These are phyloP conservation scores for Phytophthora rubi DNA, from an alignment of 352 stramenopile species.

Conservation along the genomic window DNA sequence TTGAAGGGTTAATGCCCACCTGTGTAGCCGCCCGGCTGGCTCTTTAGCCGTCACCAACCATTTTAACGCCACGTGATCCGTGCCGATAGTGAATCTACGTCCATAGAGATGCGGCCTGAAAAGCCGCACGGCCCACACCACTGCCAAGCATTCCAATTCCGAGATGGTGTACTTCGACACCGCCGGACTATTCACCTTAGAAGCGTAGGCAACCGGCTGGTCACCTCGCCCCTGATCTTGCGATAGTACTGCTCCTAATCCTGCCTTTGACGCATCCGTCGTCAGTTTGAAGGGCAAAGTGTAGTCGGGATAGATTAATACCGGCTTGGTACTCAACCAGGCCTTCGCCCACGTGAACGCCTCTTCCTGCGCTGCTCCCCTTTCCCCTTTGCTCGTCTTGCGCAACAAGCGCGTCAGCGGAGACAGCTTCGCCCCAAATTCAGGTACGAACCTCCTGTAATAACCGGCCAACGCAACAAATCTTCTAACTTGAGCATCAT, in stretches of 20 bases:
- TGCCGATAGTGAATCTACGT: constrained; percentile 21
- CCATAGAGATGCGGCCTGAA: constrained; percentile 36
- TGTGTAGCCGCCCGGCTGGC: constrained; percentile 9
- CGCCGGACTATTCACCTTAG: constrained; percentile 18
- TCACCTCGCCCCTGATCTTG: constrained; percentile 17
- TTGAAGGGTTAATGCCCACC: constrained; percentile 8
- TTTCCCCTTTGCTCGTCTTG: constrained; percentile 24
- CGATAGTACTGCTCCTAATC: constrained; percentile 29
- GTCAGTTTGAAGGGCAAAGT: constrained; percentile 33
- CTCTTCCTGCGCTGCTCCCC: constrained; percentile 18
- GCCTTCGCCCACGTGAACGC: constrained; percentile 29
- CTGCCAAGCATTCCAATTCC: constrained; percentile 34
- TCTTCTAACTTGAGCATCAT: constrained; percentile 6
- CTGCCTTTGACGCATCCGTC: constrained; percentile 16
- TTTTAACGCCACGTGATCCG: constrained; percentile 30
- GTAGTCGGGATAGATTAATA: constrained; percentile 35
- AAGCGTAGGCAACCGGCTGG: constrained; percentile 28
- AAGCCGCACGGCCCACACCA: background rate
- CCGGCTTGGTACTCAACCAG: constrained; percentile 6
- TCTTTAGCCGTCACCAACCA: constrained; percentile 31
- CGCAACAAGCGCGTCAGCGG: constrained; percentile 33
- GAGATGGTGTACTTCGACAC: constrained; percentile 35
- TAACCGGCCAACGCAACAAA: constrained; percentile 38
- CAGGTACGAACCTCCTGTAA: constrained; percentile 28
- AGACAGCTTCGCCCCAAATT: constrained; percentile 20